Percentiles rank a stretch among this genome's conserved stretches.
phyloP scores from a whole-genome alignment of 495 filamentous ascomycete genomes.

The Rostrohypoxylon terebratum region DNA sequence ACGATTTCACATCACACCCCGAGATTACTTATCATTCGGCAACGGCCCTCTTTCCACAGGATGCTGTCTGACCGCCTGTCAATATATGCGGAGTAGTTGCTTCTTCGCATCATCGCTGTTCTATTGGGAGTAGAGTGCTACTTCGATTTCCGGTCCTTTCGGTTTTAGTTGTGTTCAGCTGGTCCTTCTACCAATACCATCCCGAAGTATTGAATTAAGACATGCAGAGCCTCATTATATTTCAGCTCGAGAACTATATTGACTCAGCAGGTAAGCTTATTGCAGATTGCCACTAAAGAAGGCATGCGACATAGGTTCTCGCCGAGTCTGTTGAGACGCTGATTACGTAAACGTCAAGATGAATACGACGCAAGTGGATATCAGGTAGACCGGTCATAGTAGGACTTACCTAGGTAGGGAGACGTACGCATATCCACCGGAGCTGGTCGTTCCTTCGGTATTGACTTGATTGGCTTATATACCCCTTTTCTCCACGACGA shows the following conservation, averaged over 20 bases:
- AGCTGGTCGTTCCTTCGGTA: not conserved
- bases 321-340: conserved; percentile 2
- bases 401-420: not conserved
- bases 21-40: not conserved
- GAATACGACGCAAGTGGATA: conserved; percentile 25
- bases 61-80: conserved; percentile 50
- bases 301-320: conserved; percentile 2
- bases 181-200: conserved; percentile 4
- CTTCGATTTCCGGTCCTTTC: conserved; percentile 46
- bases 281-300: not conserved
- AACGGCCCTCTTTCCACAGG: not conserved
- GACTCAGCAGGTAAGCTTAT: conserved; percentile 1
- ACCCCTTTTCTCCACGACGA: not conserved
- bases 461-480: not conserved
- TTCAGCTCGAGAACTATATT: conserved; percentile 33
- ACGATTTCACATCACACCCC: conserved; percentile 12
- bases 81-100: conserved; percentile 56
- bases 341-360: conserved; percentile 15
- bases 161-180: conserved; percentile 49
- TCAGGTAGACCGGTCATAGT: conserved; percentile 14
- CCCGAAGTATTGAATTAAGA: conserved; percentile 50
- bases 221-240: conserved; percentile 51
- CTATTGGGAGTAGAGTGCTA: conserved; percentile 51
- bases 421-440: not conserved
- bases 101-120: conserved; percentile 55